Conservation (phyloP, 495 filamentous ascomycete species). For the Daldinia bambusicola region DNA sequence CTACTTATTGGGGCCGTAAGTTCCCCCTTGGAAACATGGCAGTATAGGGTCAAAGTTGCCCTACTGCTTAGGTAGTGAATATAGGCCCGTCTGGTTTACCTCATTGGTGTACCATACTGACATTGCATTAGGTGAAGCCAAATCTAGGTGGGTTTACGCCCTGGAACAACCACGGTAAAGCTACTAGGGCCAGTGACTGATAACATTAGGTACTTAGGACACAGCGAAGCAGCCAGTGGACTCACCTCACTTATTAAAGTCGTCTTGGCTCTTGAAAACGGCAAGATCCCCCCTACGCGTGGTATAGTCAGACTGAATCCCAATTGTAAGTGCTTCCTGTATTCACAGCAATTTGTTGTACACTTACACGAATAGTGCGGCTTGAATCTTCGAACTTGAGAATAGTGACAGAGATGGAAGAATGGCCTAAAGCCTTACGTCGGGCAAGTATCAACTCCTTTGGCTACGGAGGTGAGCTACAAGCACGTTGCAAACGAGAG, state of each 20-base stretch:
- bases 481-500: not conserved
- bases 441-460: slow-evolving; percentile 51
- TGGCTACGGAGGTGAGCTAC: not conserved
- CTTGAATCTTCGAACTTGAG: slow-evolving; percentile 44
- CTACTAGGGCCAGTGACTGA: not conserved
- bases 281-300: not conserved
- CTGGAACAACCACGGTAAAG: not conserved
- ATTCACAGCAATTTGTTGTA: not conserved
- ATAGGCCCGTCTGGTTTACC: not conserved
- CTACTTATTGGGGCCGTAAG: not conserved
- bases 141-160: not conserved
- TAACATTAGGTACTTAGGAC: not conserved
- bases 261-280: not conserved
- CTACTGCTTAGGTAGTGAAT: not conserved
- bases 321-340: not conserved
- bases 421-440: slow-evolving; percentile 25
- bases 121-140: not conserved
- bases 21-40: not conserved
- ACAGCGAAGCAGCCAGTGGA: not conserved
- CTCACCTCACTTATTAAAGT: not conserved
- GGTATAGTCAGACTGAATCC: not conserved
- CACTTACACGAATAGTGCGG: not conserved
- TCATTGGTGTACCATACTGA: not conserved
- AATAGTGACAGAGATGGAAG: slow-evolving; percentile 37
- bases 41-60: not conserved